Evolutionary conservation across 768 basidiomycete species (phyloP), one percentile per base, ranked within the genome.

Genomic region (Tulasnella sp.): DNA sequence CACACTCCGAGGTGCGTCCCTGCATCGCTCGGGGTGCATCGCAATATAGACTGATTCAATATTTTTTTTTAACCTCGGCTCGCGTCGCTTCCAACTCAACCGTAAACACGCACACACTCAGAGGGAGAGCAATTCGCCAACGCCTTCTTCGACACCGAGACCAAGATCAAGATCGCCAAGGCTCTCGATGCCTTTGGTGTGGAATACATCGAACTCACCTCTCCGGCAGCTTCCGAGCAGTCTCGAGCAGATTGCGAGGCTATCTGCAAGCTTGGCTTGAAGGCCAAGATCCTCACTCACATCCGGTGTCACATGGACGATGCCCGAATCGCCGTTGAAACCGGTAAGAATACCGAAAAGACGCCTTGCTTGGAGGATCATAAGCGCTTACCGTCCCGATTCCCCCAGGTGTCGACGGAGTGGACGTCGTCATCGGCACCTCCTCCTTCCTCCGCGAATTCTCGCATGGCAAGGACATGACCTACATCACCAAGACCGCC

Each of bases 271-370:
- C 94, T 99, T 81, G 96, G 96, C 2, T 88, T 99, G 85, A 95
- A 94, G 88, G 88, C 91, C 83, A 98, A 97, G 89, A 96, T 99
- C 85, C 90, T 99, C 80, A 99, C 98, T 7, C 98, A 99, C 87
- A 99, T 99, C 82, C 91, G 98, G 70, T 99, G 98, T 85, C 98
- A 99, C 84, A 99, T 99, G 98, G 96, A 99, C 83, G 98, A 99
- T 86, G 98, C 98, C 16, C 90, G 94, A 74, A 95, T 98, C 82
- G 98, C 98, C 48, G 96, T 99, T 75, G 97, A 99, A 87, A 99
- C 98, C 80, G 96, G 96, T 93, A 80, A 79, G 88, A 82, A 26
- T 26, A 37, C 57, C 11, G 10, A 39, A 70, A 61, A 5, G 29
- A 37, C 57, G 9, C 10, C 42, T 44, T 9, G 82, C 67, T 26